phyloP scores from a whole-genome alignment of 306 rosid genomes.

The Arachis hypogaea region DNA sequence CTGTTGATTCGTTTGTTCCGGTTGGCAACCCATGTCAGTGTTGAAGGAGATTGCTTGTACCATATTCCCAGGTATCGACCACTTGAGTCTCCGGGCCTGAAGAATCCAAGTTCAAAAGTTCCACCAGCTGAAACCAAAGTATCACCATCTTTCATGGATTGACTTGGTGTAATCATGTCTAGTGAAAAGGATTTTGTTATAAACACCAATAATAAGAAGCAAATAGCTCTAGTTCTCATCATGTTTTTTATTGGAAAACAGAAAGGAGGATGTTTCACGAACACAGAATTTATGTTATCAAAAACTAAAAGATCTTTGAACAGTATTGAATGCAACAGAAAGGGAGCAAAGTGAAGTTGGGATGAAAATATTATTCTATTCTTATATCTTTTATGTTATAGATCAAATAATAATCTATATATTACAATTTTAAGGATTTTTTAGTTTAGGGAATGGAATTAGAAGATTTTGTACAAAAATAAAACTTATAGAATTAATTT shows the following conservation, averaged over 20 bases:
- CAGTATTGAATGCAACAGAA: too few relatives aligned
- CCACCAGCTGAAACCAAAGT: constrained; percentile 30
- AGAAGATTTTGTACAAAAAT: too few relatives aligned
- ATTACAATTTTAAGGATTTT: too few relatives aligned
- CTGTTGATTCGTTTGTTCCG: constrained; percentile 22
- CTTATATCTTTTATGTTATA: too few relatives aligned
- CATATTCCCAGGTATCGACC: constrained; percentile 32
- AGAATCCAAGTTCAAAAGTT: constrained; percentile 34
- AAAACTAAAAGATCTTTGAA: too few relatives aligned
- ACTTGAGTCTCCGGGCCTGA: constrained; percentile 31
- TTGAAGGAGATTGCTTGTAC: constrained; percentile 31
- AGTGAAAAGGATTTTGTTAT: neutral
- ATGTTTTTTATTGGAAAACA: neutral
- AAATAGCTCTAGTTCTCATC: neutral
- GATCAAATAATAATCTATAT: too few relatives aligned
- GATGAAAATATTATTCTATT: too few relatives aligned
- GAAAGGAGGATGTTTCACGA: too few relatives aligned
- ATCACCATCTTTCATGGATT: constrained; percentile 23
- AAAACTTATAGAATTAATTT: too few relatives aligned
- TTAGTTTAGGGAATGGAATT: too few relatives aligned
- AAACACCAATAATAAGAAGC: neutral
- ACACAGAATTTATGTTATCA: too few relatives aligned
- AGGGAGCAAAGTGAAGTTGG: too few relatives aligned
- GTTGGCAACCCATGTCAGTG: constrained; percentile 41
- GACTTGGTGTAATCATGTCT: constrained; percentile 3